Evolutionary conservation across 257 asterid species (phyloP).

Genomic region (Primulina tabacum): DNA sequence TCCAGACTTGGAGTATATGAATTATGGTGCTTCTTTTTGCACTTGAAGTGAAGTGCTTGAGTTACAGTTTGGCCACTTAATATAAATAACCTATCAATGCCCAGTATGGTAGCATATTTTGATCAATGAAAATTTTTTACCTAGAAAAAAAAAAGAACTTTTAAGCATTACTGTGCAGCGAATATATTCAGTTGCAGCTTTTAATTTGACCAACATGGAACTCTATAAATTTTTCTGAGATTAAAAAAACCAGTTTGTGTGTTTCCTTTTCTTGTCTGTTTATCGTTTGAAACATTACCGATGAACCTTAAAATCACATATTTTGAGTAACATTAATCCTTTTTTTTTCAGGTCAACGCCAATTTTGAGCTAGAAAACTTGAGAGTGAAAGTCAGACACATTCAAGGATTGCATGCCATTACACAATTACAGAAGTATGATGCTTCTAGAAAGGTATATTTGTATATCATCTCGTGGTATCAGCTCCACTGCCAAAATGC

Average conservation of each 20-base stretch:
- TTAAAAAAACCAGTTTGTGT: neutral
- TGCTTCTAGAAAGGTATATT: conserved; percentile 76
- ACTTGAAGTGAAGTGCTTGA: too few relatives aligned
- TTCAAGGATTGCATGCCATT: conserved; percentile 74
- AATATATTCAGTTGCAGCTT: neutral
- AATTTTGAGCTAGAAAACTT: conserved; percentile 76
- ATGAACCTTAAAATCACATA: neutral
- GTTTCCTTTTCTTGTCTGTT: neutral
- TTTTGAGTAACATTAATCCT: conserved; percentile 8
- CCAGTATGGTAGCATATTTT: too few relatives aligned
- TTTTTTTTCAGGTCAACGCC: conserved; percentile 42
- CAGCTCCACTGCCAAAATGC: neutral
- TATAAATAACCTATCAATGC: too few relatives aligned
- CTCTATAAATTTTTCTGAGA: neutral
- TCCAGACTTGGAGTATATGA: too few relatives aligned
- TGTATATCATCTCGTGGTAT: neutral
- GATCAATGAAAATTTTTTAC: too few relatives aligned
- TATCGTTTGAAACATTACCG: neutral
- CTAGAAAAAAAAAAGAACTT: too few relatives aligned
- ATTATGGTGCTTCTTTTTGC: too few relatives aligned
- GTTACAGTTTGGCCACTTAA: too few relatives aligned
- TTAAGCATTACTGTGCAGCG: neutral
- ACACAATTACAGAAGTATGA: conserved; percentile 77
- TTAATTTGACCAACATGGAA: too few relatives aligned
- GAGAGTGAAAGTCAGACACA: conserved; percentile 74